Evolutionary conservation across 345 rosid genomes (phyloP).

Genomic region (Cardamine occulta): DNA sequence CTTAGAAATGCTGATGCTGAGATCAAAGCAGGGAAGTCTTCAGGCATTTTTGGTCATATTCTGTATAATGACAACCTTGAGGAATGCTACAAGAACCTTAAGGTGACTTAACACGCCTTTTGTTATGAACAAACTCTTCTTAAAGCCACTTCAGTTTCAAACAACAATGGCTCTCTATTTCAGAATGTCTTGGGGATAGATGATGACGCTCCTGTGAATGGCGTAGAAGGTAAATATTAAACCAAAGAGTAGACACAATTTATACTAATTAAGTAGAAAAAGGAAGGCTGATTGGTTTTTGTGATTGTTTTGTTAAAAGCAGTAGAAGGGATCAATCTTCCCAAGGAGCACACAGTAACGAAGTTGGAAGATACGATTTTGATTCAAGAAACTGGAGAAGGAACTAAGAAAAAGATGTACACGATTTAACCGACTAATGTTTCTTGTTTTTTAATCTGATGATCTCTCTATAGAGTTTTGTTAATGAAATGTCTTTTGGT

Average conservation of each 20-base stretch:
- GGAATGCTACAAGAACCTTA: slow-evolving; percentile 79
- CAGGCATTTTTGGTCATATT: slow-evolving; percentile 71
- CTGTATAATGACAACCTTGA: slow-evolving; percentile 73
- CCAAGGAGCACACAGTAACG: slow-evolving; percentile 59
- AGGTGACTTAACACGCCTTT: slow-evolving; percentile 53
- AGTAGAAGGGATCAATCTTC: slow-evolving; percentile 62
- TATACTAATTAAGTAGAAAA: slow-evolving; percentile 16
- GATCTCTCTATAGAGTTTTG: neutral
- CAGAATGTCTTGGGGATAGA: slow-evolving; percentile 73
- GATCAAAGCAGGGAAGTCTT: slow-evolving; percentile 72
- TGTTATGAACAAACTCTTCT: slow-evolving; percentile 18
- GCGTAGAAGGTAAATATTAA: slow-evolving; percentile 59
- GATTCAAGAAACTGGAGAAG: slow-evolving; percentile 54
- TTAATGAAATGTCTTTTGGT: slow-evolving; percentile 26
- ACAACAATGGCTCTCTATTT: slow-evolving; percentile 32
- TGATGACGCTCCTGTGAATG: slow-evolving; percentile 47
- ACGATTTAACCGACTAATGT: slow-evolving; percentile 10
- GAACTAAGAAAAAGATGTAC: slow-evolving; percentile 61
- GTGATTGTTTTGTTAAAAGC: slow-evolving; percentile 53
- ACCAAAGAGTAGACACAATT: slow-evolving; percentile 8
- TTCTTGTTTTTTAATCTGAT: neutral
- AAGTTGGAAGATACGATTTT: slow-evolving; percentile 58
- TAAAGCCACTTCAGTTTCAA: neutral
- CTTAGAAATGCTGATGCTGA: slow-evolving; percentile 76
- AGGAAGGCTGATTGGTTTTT: slow-evolving; percentile 23